phyloP scores from a whole-genome alignment of 108 stramenopile genomes.

The Bacterosira constricta region DNA sequence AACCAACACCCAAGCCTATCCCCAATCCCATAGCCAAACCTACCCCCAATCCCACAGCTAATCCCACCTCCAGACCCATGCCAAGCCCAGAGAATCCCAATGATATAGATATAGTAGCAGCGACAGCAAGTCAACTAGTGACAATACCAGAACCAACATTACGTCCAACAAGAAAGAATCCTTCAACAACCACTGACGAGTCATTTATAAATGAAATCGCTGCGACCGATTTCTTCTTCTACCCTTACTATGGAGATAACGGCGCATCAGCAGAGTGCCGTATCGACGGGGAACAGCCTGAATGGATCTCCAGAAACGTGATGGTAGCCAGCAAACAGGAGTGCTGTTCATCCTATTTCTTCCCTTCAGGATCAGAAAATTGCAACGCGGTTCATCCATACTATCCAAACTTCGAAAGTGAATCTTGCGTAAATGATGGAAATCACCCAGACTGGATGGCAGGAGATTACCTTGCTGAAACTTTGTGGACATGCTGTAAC shows the following conservation, averaged over 20 bases:
- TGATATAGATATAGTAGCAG: no score
- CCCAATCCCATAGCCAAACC: background rate
- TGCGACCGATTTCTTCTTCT: no score
- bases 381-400: conserved; percentile 14
- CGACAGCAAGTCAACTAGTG: no score
- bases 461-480: conserved; percentile 12
- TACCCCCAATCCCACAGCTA: background rate
- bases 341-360: conserved; percentile 14
- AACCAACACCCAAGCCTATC: background rate
- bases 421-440: conserved; percentile 26
- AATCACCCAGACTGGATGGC: conserved; percentile 23
- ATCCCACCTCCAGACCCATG: background rate
- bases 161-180: no score
- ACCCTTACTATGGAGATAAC: conserved; percentile 7
- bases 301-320: conserved; percentile 2
- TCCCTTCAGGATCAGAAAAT: background rate
- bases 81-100: no score
- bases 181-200: background rate
- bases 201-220: no score
- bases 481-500: conserved; percentile 12
- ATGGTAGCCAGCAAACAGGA: background rate
- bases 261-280: conserved; percentile 3
- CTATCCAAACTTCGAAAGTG: conserved; percentile 19
- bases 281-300: conserved; percentile 8
- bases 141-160: no score